Base-by-base conservation (phyloP, 164 flowering plant genomes). In the Stephania japonica region DNA sequence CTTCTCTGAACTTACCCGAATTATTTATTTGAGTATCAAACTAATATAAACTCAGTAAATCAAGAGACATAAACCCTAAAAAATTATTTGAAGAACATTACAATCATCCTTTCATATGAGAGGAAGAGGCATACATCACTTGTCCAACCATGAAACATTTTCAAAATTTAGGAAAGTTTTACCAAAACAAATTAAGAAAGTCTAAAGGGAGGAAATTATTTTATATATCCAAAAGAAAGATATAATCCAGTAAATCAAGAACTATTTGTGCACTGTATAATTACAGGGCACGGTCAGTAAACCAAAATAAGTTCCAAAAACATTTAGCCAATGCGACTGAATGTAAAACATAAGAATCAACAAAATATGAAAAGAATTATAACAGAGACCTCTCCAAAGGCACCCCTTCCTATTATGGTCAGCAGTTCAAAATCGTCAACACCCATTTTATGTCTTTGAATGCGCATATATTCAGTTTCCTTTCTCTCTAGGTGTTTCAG, bases 391-490 rank as follows among this genome's bases (percentile, higher is more conserved):
- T 84, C 87, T 11, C 87, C 87, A 76, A 84, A 84, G 66, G 87
- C 87, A 78, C 87, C 87, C 71, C 83, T 80, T 75, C 87, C 87
- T 69, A 84, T 84, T 21, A 84, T 84, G 6, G 85, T 84, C 69
- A 84, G 67, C n/a, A 82, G 82, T 25, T 77, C 87, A 79, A 84
- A 84, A 76, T 84, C 87, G 75, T 84, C 87, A 68, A 78, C 85
- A 68, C 85, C 83, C 84, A 84, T 84, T 70, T 81, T 84, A 75
- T 81, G 87, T 70, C 87, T 79, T 67, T 84, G 87, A 65, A 83
- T 78, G 43, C 87, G 85, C 87, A 84, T 84, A 73, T 84, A 84
- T 68, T 84, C 87, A 24, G 87, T 84, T 73, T 84, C 87, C 79
- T 84, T 84, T 76, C 75, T 76, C 76, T 84, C 87, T 59, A 84